These are phyloP conservation scores for Stentor coeruleus DNA, from an alignment of 73 alveolate genomes.

Conservation along the genomic window DNA sequence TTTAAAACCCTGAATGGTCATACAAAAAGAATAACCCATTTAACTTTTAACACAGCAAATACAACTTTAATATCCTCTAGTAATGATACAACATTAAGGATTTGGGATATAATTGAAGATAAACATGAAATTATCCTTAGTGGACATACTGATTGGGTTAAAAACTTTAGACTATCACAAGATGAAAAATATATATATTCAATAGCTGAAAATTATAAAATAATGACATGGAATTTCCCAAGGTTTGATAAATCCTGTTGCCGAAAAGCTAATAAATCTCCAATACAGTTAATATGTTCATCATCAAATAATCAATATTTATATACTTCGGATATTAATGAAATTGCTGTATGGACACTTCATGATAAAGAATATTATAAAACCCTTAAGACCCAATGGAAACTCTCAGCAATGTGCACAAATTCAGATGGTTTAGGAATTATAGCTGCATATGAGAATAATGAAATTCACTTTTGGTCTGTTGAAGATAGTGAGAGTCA, in stretches of 20 bases:
- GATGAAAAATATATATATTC: conserved; percentile 3
- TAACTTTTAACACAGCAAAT: background rate
- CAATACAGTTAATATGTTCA: background rate
- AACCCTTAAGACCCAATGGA: background rate
- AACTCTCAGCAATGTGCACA: background rate
- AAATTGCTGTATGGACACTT: too few relatives aligned
- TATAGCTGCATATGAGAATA: background rate
- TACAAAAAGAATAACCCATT: background rate
- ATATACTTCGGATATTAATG: too few relatives aligned
- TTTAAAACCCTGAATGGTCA: background rate
- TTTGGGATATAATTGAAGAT: background rate
- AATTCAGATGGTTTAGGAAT: too few relatives aligned
- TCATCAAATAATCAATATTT: too few relatives aligned
- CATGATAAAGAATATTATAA: too few relatives aligned
- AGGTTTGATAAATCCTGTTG: background rate
- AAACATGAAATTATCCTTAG: background rate
- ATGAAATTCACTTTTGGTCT: background rate
- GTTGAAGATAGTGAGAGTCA: background rate
- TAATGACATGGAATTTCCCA: background rate
- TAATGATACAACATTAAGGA: background rate
- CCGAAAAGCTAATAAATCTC: background rate
- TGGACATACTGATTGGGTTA: conserved; percentile 13
- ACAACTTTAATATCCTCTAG: background rate
- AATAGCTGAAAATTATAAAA: background rate
- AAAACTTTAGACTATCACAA: background rate